Evolutionary conservation across 2,329 filamentous ascomycete species (phyloP), one percentile per base, ranked within the genome.

Genomic region (Aspergillus fischeri): DNA sequence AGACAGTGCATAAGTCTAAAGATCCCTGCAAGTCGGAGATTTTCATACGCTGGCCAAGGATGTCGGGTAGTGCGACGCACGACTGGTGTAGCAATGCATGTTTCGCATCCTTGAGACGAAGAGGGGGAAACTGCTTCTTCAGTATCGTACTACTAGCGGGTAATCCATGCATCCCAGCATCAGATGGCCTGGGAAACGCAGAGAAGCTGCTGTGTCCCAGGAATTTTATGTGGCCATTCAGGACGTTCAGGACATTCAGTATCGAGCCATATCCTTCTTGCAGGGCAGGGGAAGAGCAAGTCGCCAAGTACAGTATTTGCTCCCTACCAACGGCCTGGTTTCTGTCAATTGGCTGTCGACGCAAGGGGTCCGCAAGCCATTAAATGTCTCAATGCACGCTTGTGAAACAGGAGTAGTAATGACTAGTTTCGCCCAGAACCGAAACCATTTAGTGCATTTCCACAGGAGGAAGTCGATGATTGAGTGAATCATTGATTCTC

Each of bases 11-110:
- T 48, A 44, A 28, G 24, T 14, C 35, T 41, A 50, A 20, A n/a
- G 35, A 44, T 38, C 21, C 52, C 53, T 56, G 56, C 59, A 56
- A 53, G 57, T 61, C 59, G 59, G 59, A 61, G 52, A 61, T 60
- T 61, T 61, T 49, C 41, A 10, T 35, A 38, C 28, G 38, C 48
- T 57, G 38, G 54, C 20, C 29, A 47, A 47, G 49, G 45, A 47
- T 53, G 42, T 57, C 45, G 50, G 52, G 45, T 17, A 54, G 50
- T 42, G 52, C 44, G 52, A 49, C 48, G 42, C 52, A 55, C 52
- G 48, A 27, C 24, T 47, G 10, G 44, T 47, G 44, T 47, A 47
- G 44, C 44, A 52, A 61, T 54, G 53, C 56, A 59, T 59, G 54
- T 55, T 50, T 57, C 59, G 55, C 54, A 57, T 54, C 54, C 35